These are phyloP conservation scores for Plasmodium falciparum DNA, from an alignment of 169 alveolate genomes.

Conservation along the genomic window DNA sequence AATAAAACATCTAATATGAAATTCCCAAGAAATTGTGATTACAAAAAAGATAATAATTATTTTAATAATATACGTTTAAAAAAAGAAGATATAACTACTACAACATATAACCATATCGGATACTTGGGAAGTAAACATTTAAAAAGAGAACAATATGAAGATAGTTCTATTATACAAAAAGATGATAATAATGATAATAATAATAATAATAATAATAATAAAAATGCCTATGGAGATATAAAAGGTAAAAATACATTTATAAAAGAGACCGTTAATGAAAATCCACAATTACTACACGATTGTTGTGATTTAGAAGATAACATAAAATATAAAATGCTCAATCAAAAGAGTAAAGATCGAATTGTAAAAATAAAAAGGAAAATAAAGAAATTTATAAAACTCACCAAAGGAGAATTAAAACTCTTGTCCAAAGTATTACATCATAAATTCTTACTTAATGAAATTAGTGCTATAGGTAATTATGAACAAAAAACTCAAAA, in stretches of 20 bases:
- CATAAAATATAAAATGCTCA: conserved; percentile 31
- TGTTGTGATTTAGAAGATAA: conserved; percentile 68
- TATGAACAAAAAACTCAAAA: conserved; percentile 34
- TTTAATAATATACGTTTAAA: too few relatives aligned
- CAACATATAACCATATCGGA: not conserved
- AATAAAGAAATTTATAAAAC: conserved; percentile 60
- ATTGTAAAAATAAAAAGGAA: conserved; percentile 64
- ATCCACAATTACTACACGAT: conserved; percentile 42
- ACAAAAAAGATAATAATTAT: not conserved
- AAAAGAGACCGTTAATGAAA: conserved; percentile 47
- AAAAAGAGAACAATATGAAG: conserved; percentile 16
- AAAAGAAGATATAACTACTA: too few relatives aligned
- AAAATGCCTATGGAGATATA: conserved; percentile 18
- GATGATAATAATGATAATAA: not conserved
- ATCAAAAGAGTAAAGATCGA: conserved; percentile 9
- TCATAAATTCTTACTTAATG: conserved; percentile 67
- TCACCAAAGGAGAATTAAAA: conserved; percentile 54
- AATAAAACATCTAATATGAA: conserved; percentile 11
- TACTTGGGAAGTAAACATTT: not conserved
- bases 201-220: not conserved
- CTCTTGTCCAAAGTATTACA: conserved; percentile 57
- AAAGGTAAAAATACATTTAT: conserved; percentile 32
- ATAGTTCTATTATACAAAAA: not conserved
- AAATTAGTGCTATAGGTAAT: conserved; percentile 61
- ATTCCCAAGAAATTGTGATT: not conserved